These are phyloP conservation scores for Ceratobasidium sp. DNA, from an alignment of 1,284 basidiomycete genomes.

Conservation along the genomic window DNA sequence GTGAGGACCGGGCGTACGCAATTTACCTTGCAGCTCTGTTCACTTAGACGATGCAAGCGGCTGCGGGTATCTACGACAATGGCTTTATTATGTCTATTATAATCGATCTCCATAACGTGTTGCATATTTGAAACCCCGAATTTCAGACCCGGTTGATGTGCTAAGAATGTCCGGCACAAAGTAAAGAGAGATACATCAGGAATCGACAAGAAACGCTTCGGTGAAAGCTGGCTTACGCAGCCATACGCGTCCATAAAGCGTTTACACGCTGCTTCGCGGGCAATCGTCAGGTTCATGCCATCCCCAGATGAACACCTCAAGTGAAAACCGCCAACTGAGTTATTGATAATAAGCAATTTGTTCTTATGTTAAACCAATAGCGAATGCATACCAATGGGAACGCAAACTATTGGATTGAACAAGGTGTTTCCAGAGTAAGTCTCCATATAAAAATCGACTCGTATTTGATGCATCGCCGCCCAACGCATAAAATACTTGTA, in stretches of 20 bases:
- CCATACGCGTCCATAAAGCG: not conserved
- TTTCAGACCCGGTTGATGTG: too few species aligned
- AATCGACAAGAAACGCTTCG: too few species aligned
- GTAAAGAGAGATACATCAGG: too few species aligned
- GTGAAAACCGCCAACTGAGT: not conserved
- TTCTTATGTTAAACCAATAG: too few species aligned
- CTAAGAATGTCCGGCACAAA: too few species aligned
- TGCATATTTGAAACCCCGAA: too few species aligned
- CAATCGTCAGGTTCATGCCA: not conserved
- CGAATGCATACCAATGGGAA: not conserved
- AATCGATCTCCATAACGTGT: too few species aligned
- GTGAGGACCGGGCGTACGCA: too few species aligned
- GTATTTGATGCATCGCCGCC: not conserved
- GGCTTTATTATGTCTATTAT: too few species aligned
- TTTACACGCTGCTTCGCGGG: not conserved
- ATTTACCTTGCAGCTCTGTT: too few species aligned
- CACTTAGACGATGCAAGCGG: too few species aligned
- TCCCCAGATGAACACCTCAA: not conserved
- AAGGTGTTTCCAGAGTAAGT: not conserved
- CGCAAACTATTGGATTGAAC: not conserved
- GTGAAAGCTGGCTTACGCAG: not conserved
- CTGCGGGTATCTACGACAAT: too few species aligned
- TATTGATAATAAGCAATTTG: not conserved
- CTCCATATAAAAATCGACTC: not conserved
- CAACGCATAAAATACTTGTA: conserved; percentile 26